These are phyloP conservation scores for Boletus vinaceobasis DNA, from an alignment of 768 basidiomycete species.

Conservation along the genomic window DNA sequence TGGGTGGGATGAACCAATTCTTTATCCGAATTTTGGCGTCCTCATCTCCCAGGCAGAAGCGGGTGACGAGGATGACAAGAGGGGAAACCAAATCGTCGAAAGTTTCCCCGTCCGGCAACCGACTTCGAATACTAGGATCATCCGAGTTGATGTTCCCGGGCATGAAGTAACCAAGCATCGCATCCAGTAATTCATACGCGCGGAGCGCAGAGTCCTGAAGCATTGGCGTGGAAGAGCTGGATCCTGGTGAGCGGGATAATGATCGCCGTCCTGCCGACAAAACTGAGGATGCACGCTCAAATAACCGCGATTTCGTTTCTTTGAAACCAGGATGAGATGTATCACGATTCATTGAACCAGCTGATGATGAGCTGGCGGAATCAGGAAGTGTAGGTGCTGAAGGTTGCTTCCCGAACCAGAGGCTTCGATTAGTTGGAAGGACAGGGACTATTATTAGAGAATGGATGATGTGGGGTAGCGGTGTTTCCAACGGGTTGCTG, in stretches of 20 bases:
- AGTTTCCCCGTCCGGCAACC: conserved; percentile 40
- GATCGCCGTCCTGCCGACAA: conserved; percentile 31
- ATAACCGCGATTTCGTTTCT: conserved; percentile 20
- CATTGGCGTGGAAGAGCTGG: conserved; percentile 30
- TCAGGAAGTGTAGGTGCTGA: conserved; percentile 34
- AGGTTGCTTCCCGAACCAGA: conserved; percentile 59
- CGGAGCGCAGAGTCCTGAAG: conserved; percentile 54
- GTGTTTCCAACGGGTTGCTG: conserved; percentile 62
- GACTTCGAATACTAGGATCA: conserved; percentile 54
- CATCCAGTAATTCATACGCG: conserved; percentile 66
- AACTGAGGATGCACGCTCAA: conserved; percentile 28
- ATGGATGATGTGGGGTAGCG: conserved; percentile 81
- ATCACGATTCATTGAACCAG: conserved; percentile 12
- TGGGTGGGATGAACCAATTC: conserved; percentile 69
- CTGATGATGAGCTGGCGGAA: conserved; percentile 36
- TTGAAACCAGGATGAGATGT: conserved; percentile 9
- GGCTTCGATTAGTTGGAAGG: conserved; percentile 45
- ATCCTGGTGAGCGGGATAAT: conserved; percentile 45
- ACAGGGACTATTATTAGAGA: conserved; percentile 77
- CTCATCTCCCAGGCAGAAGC: conserved; percentile 65
- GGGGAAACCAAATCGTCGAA: conserved; percentile 81
- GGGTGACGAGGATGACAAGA: conserved; percentile 68
- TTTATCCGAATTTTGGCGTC: conserved; percentile 52
- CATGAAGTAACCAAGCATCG: conserved; percentile 57
- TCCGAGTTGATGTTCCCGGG: conserved; percentile 64